Evolutionary conservation across 2,329 filamentous ascomycete genomes (phyloP).

Genomic region (Aspergillus sp.): DNA sequence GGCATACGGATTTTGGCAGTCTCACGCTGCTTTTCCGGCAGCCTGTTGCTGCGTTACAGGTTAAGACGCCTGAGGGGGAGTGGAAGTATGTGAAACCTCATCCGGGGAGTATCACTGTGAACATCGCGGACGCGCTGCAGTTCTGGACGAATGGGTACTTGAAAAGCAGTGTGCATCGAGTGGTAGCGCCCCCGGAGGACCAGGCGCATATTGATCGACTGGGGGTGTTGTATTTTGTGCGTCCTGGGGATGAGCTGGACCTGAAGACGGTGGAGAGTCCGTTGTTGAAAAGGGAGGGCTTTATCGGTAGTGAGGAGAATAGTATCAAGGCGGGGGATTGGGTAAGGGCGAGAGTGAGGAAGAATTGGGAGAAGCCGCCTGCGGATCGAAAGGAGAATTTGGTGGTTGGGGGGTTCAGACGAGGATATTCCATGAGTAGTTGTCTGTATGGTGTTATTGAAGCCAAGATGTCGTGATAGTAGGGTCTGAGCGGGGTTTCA

Average conservation of each 20-base stretch:
- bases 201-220: conserved; percentile 35
- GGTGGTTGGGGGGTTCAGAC: too few species aligned
- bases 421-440: too few species aligned
- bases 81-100: conserved; percentile 51
- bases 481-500: too few species aligned
- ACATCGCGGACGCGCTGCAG: conserved; percentile 46
- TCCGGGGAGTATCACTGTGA: conserved; percentile 48
- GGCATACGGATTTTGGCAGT: conserved; percentile 56
- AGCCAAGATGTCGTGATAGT: too few species aligned
- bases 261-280: conserved; percentile 24
- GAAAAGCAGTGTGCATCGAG: conserved; percentile 43
- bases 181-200: conserved; percentile 41
- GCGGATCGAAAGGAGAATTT: conserved; percentile 2
- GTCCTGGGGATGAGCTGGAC: conserved; percentile 28
- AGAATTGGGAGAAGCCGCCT: conserved; percentile 14
- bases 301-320: conserved; percentile 5
- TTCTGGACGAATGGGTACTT: conserved; percentile 46
- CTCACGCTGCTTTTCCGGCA: conserved; percentile 55
- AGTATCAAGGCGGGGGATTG: conserved; percentile 11
- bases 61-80: conserved; percentile 40
- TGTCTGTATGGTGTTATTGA: too few species aligned
- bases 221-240: conserved; percentile 40
- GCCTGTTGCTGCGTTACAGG: conserved; percentile 53
- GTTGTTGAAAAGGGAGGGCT: conserved; percentile 27
- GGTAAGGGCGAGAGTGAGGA: conserved; percentile 27